Evolutionary conservation across 2,329 filamentous ascomycete genomes (phyloP), one percentile per base, ranked within the genome.

Genomic region (Alternaria sp.): DNA sequence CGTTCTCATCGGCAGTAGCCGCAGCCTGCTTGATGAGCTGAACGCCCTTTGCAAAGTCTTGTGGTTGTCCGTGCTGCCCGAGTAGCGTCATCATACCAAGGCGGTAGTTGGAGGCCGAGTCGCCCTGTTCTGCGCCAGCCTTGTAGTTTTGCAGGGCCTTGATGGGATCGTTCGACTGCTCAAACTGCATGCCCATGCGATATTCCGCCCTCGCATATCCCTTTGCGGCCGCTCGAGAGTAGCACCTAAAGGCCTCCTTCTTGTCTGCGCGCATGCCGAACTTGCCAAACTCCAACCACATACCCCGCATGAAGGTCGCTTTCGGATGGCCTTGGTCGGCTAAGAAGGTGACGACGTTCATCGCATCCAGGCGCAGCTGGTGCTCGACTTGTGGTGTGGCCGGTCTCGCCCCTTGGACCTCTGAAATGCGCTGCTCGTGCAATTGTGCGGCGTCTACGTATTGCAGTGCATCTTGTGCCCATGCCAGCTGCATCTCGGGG

Each of bases 211-310:
- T 85, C 23, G 90, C 87, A 79, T 93, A 96, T 57, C 92, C 92
- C 69, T 91, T 88, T 69, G 93, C 90, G 29, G 92, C 90, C n/a
- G 95, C 91, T 70, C 89, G 85, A 62, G 88, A 88, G 79, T 98
- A 99, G 70, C 90, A 91, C 61, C 88, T 81, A 75, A 96, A 98
- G 7, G 95, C 94, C 79, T 97, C 94, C 72, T 94, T 93, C 81
- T 96, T 97, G 81, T 99, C 95, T 60, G 93, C 84, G 28, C 93
- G 88, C 77, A 90, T 88, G 37, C 92, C 93, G 74, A 97, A 98
- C 74, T 97, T 96, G 68, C 95, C 95, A 83, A 98, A 99, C 76
- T 99, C 95, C 50, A 96, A 84, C 95, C 95, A 99, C 85, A 96
- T 97, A 59, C 93, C 92, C 70, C 88, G 88, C 82, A 98, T 92